Base-by-base conservation (phyloP, 805 yeast species). In the Teunomyces atbi region DNA sequence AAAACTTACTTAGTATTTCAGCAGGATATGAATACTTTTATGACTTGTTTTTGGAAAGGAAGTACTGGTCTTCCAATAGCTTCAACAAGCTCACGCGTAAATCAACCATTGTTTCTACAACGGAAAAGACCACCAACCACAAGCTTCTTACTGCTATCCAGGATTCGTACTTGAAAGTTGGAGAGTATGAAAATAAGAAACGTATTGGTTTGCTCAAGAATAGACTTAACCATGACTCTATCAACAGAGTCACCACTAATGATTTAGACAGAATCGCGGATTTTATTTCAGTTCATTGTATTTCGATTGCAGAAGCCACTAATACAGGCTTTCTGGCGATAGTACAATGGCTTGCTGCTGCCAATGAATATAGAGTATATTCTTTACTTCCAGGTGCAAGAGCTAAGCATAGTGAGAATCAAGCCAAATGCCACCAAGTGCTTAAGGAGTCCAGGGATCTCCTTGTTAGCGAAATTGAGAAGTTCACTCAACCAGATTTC, bases 131-230 rank as follows among this genome's bases (percentile, higher is more conserved):
- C 13, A 43, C 38, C 5, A 60, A 58, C 20, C 53, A 54, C 33
- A 63, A 61, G 44, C 47, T 64, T 16, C 56, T 60, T 43, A 53
- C 64, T 8, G 51, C 65, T 3, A 55, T 65, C 32, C 53, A 58
- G 27, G 64, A 61, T 15, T 54, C 61, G 3, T 66, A 66, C 43
- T 59, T 56, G 20, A 56, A 59, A 15, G 71, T 65, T 3, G 70
- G 67, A 0, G 54, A 53, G 18, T 62, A 48, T 45, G 71, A 66
- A 45, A 54, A 54, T 28, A 43, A 44, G 23, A 51, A 46, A 36
- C 52, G 68, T 30, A 51, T 45, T 27, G 45, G 47, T 4, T 46
- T 61, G 12, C 47, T 62, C 28, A 52, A 49, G 40, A 41, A 51
- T 20, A 54, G 59, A 37, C 41, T 49, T 10, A 49, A 52, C 27